phyloP scores from a whole-genome alignment of 1,284 basidiomycete genomes.

The Flammula alnicola region DNA sequence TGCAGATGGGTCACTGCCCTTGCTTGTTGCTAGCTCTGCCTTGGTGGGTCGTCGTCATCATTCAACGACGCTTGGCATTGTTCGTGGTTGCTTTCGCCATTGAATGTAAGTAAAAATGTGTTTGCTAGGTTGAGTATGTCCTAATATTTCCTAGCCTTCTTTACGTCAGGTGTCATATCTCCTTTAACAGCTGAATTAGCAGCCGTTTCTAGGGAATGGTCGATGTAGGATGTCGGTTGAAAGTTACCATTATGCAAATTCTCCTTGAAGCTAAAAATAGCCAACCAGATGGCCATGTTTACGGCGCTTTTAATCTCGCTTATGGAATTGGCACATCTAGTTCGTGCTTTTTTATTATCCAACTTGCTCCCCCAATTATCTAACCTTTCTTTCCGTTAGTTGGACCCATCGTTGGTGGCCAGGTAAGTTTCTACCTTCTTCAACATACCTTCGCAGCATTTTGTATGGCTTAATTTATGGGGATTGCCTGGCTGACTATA shows the following conservation, averaged over 20 bases:
- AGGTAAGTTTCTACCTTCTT: conserved; percentile 41
- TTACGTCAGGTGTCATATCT: conserved; percentile 58
- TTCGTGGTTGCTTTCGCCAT: conserved; percentile 67
- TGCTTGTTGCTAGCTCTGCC: conserved; percentile 62
- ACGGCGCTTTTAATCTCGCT: conserved; percentile 69
- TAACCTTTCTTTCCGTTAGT: conserved; percentile 42
- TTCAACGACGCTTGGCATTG: conserved; percentile 55
- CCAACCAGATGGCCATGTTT: conserved; percentile 62
- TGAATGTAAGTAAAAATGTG: conserved; percentile 47
- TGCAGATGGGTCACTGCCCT: conserved; percentile 56
- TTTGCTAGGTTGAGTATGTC: not conserved
- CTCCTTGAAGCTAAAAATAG: not conserved
- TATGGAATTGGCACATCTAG: conserved; percentile 65
- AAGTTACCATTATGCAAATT: conserved; percentile 31
- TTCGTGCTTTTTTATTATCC: conserved; percentile 34
- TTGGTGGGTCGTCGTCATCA: conserved; percentile 66
- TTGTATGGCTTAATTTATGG: no score
- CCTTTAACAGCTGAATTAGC: conserved; percentile 71
- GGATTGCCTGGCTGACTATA: conserved; percentile 5
- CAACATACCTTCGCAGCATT: not conserved
- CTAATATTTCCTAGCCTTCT: conserved; percentile 51
- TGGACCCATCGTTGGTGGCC: conserved; percentile 71
- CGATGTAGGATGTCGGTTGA: conserved; percentile 73
- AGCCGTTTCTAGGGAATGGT: conserved; percentile 50
- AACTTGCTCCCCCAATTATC: not conserved